These are phyloP conservation scores for Spatholobus suberectus DNA, from an alignment of 306 rosid genomes.

Conservation along the genomic window DNA sequence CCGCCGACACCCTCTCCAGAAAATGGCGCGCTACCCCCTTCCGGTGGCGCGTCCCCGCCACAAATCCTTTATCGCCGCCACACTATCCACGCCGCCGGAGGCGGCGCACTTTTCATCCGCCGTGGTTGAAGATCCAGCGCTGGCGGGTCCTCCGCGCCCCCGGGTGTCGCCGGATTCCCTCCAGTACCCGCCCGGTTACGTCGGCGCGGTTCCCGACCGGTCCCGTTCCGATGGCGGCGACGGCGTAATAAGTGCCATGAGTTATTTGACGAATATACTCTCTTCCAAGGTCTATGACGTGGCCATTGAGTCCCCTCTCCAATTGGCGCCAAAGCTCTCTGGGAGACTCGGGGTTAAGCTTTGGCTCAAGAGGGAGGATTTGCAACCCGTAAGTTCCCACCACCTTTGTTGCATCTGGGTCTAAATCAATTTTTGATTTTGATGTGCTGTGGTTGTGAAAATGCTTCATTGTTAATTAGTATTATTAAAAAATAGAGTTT, in stretches of 20 bases:
- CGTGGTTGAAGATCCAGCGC: conserved; percentile 26
- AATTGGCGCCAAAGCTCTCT: conserved; percentile 77
- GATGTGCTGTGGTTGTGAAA: background rate
- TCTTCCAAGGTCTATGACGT: conserved; percentile 88
- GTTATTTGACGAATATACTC: conserved; percentile 76
- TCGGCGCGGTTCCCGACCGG: conserved; percentile 74
- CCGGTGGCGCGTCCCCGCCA: background rate
- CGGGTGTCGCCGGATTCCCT: conserved; percentile 61
- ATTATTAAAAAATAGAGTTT: background rate
- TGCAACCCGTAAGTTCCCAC: conserved; percentile 75
- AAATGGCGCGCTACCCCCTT: background rate
- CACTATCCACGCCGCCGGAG: conserved; percentile 54
- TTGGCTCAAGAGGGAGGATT: conserved; percentile 95
- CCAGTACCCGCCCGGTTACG: conserved; percentile 75
- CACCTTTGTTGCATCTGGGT: background rate
- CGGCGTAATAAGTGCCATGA: conserved; percentile 53
- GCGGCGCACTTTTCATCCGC: conserved; percentile 34
- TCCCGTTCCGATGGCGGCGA: conserved; percentile 36
- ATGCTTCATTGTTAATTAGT: background rate
- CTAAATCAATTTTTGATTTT: background rate
- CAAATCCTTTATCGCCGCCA: conserved; percentile 51
- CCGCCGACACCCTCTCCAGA: conserved; percentile 8
- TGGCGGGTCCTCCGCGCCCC: background rate
- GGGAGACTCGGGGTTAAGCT: conserved; percentile 68
- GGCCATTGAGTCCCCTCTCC: conserved; percentile 81